A percentile compares a stretch with the other conserved stretches of the same genome.
Conservation (phyloP, 1,284 basidiomycete genomes). For the Microbotryum silenes-acaulis region DNA sequence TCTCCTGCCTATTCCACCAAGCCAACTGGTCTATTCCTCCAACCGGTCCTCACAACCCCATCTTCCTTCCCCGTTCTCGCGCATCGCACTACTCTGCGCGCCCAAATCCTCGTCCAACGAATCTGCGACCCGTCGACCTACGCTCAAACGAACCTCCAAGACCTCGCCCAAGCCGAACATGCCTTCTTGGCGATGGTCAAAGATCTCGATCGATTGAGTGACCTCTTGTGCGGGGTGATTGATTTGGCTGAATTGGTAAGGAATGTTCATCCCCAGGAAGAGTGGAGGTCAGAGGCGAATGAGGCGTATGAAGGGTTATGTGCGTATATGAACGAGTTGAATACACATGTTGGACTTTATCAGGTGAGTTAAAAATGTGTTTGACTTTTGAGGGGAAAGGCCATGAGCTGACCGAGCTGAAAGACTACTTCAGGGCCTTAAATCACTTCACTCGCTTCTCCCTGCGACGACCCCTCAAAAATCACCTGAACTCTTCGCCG, state of each 20-base stretch:
- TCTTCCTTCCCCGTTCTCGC: constrained; percentile 56
- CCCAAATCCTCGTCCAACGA: constrained; percentile 63
- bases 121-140: constrained; percentile 51
- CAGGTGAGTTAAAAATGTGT: constrained; percentile 50
- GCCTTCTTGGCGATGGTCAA: constrained; percentile 81
- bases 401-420: too few relatives aligned
- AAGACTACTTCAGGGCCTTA: constrained; percentile 34
- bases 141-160: constrained; percentile 7
- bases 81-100: constrained; percentile 62
- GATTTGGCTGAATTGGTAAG: constrained; percentile 90
- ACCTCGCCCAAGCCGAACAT: constrained; percentile 36
- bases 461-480: constrained; percentile 23
- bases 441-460: constrained; percentile 32
- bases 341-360: constrained; percentile 89
- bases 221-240: constrained; percentile 90
- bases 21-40: constrained; percentile 63
- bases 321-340: constrained; percentile 95
- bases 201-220: constrained; percentile 88
- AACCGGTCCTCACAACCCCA: constrained; percentile 56
- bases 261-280: constrained; percentile 79
- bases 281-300: constrained; percentile 78
- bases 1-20: constrained; percentile 4
- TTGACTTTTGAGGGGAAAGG: too few relatives aligned
- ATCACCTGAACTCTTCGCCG: constrained; percentile 32
- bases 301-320: constrained; percentile 83